A percentile compares a stretch with the other conserved stretches of the same genome.
phyloP scores from a whole-genome alignment of 352 stramenopile genomes.

The Pythium grandisporangium region DNA sequence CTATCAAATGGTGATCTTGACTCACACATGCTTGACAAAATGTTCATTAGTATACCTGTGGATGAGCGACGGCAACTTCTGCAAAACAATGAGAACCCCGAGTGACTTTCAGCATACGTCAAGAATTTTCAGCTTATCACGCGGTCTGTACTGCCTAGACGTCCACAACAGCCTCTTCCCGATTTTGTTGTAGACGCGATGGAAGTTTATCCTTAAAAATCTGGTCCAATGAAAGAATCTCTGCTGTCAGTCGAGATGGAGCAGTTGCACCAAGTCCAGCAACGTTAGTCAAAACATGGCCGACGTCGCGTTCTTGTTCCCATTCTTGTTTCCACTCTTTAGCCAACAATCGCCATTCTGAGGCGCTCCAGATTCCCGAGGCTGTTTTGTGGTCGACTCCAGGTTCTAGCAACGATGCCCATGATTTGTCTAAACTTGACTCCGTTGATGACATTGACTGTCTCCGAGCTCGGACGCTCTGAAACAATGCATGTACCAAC shows the following conservation, averaged over 20 bases:
- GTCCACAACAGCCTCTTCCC: slow-evolving; percentile 63
- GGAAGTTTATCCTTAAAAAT: slow-evolving; percentile 73
- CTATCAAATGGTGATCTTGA: slow-evolving; percentile 28
- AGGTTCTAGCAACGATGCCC: neutral
- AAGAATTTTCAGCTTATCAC: neutral
- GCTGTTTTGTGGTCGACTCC: neutral
- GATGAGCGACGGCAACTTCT: slow-evolving; percentile 16
- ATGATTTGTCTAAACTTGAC: no score
- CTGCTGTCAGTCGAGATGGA: slow-evolving; percentile 14
- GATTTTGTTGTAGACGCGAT: slow-evolving; percentile 50
- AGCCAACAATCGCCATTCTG: slow-evolving; percentile 13
- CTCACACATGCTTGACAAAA: slow-evolving; percentile 21
- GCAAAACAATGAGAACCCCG: no score
- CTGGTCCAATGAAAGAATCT: slow-evolving; percentile 39
- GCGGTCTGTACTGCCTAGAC: slow-evolving; percentile 19
- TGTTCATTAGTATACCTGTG: slow-evolving; percentile 34
- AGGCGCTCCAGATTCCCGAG: slow-evolving; percentile 12
- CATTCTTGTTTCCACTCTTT: slow-evolving; percentile 19
- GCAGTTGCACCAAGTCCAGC: slow-evolving; percentile 15
- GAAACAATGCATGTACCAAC: no score
- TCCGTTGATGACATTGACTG: no score
- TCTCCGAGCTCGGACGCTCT: no score
- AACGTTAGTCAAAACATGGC: slow-evolving; percentile 15
- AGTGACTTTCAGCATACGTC: no score
- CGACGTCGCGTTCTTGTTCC: slow-evolving; percentile 19